phyloP scores from a whole-genome alignment of 805 yeast genomes.

The Cyberlindnera meyerae region DNA sequence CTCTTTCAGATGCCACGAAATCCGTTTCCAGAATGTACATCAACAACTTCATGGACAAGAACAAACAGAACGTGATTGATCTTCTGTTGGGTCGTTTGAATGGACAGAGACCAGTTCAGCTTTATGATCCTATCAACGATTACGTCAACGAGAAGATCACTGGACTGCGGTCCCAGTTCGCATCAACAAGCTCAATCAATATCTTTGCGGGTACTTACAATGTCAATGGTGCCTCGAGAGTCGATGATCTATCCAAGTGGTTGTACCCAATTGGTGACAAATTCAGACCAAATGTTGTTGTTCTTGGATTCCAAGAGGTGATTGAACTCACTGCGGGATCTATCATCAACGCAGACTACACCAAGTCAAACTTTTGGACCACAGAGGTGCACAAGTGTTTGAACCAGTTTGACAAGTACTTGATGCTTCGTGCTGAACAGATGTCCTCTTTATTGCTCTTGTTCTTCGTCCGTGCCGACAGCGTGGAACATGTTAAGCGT shows the following conservation, averaged over 20 bases:
- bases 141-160: conserved; percentile 52
- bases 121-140: conserved; percentile 87
- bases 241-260: conserved; percentile 62
- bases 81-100: conserved; percentile 64
- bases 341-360: conserved; percentile 75
- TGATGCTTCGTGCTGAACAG: conserved; percentile 60
- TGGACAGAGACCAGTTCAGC: conserved; percentile 38
- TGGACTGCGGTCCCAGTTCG: conserved; percentile 40
- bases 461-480: conserved; percentile 56
- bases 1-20: conserved; percentile 94
- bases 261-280: conserved; percentile 52
- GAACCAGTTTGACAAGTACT: conserved; percentile 55
- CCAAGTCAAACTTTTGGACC: conserved; percentile 79
- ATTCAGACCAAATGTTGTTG: conserved; percentile 50
- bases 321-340: conserved; percentile 84
- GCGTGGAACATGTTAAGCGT: conserved; percentile 55
- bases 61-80: conserved; percentile 64
- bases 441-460: conserved; percentile 56
- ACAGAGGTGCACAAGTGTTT: conserved; percentile 54
- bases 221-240: conserved; percentile 62
- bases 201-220: conserved; percentile 84
- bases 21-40: conserved; percentile 93
- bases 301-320: conserved; percentile 85
- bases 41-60: conserved; percentile 90
- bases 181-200: conserved; percentile 49